Base-by-base conservation (phyloP, 352 stramenopile genomes). In the Phytopythium ostracodes region DNA sequence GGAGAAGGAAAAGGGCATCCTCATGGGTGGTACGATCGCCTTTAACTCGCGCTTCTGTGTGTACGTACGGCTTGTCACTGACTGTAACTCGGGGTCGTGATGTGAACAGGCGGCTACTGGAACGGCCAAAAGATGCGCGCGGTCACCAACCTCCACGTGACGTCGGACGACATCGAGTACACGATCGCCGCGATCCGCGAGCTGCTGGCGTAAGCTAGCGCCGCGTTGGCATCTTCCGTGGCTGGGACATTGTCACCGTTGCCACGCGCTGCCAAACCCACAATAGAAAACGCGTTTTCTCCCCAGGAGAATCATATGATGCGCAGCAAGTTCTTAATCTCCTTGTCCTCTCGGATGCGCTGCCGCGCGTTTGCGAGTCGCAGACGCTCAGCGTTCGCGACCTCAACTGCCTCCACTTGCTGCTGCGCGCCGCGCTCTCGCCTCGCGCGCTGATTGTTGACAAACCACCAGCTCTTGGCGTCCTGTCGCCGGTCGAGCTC, bases 131-230 rank as follows among this genome's bases (percentile, higher is more conserved):
- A 78, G 33, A 67, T 95, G 31, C 82, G 86, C 18, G 82, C 71
- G 0, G 86, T 92, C 42, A 89, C 83, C 17, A 89, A 95, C 60
- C 67, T 95, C 50, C 82, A 95, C 68, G 70, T 95, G 38, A 78
- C 79, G 7, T 38, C 62, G 2, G 64, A 85, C 10, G 86, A 93
- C 60, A 70, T 95, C 36, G 71, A 79, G 38, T 89, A 91, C 64
- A 74, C 70, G 1, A 62, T 94, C 44, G 52, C 71, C 14, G 76
- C 83, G 3, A 69, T 91, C 60, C 77, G 74, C 10, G 70, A 76
- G 62, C 72, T 92, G 58, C 59, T 93, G 59, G 64, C 76, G 29
- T 86, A 29, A 70, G 33, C 31, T 22, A 17, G 15, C 14, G 11
- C 44, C n/a, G 24, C n/a, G 18, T 38, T 3, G 29, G 22, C 49